Evolutionary conservation across 176 grass and related monocot genomes (phyloP).

Genomic region (Cocos nucifera): DNA sequence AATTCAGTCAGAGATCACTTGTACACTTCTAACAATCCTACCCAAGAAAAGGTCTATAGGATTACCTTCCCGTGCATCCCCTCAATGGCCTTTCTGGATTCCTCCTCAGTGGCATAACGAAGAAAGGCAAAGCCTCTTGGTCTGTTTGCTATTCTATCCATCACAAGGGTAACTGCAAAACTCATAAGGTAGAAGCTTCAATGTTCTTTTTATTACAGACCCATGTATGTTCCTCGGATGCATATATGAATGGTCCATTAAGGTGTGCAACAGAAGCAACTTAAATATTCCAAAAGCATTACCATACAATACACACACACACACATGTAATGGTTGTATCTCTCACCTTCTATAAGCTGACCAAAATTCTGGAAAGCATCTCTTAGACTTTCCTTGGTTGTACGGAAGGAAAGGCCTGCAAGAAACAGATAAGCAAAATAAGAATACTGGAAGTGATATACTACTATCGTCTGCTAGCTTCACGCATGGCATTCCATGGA

Average conservation of each 20-base stretch:
- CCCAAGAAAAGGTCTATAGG: too few relatives aligned
- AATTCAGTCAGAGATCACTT: too few relatives aligned
- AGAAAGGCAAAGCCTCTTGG: constrained; percentile 68
- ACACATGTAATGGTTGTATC: neutral
- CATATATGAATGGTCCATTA: too few relatives aligned
- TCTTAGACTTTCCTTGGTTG: constrained; percentile 50
- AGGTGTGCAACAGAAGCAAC: too few relatives aligned
- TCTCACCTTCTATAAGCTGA: constrained; percentile 49
- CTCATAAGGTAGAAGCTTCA: neutral
- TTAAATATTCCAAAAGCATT: too few relatives aligned
- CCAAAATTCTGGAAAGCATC: constrained; percentile 57
- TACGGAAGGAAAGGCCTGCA: constrained; percentile 59
- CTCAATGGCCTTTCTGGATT: constrained; percentile 49
- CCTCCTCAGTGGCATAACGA: constrained; percentile 39
- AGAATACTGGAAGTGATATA: neutral
- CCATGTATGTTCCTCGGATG: too few relatives aligned
- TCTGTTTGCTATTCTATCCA: constrained; percentile 56
- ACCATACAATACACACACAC: too few relatives aligned
- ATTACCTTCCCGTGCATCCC: constrained; percentile 81
- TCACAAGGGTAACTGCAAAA: constrained; percentile 57
- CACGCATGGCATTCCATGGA: too few relatives aligned
- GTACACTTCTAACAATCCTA: too few relatives aligned
- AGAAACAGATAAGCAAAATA: neutral
- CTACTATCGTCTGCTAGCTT: too few relatives aligned
- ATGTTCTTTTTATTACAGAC: neutral